Base-by-base conservation (phyloP, 2,329 filamentous ascomycete genomes). In the Botrytis medusae region DNA sequence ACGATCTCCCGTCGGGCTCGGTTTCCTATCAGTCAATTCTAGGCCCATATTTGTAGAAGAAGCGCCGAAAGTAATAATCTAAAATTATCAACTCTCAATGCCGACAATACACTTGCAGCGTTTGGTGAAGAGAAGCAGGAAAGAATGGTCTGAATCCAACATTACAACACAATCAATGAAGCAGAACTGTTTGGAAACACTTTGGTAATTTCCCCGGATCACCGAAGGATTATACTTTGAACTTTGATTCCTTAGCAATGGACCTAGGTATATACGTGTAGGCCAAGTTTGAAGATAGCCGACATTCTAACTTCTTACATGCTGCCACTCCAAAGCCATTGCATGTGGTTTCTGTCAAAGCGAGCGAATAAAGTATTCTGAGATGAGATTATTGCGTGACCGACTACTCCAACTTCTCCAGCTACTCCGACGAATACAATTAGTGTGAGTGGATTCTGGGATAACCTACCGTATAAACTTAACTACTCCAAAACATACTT, bases 1-100 rank as follows among this genome's bases (percentile, higher is more conserved):
- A 63, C 59, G 29, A 63, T 71, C 69, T 71, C 69, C 69, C 42
- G 57, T 32, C n/a, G 32, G 37, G 25, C 20, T 59, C 59, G 42
- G 20, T 51, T 63, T 64, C 48, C 59, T 51, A 46, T 25, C 42
- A 37, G 57, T 32, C 29, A 32, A 32, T n/a, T 6, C 25, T 7
- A 51, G 29, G 10, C 42, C 48, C 20, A 51, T 62, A 8, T 59
- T 51, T 8, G 40, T 37, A 48, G 18, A n/a, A 48, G 40, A 70
- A 70, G 40, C 54, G 40, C 54, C 54, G 68, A 62, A 37, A n/a
- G 20, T 51, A n/a, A 12, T 20, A n/a, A 65, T 8, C 32, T 51
- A 67, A 16, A 67, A 51, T 67, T 9, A 40, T 22, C 64, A 29
- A 34, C 48, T 57, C 9, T 9, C n/a, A 42, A 10, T 29, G 16